Evolutionary conservation across 805 yeast genomes (phyloP), one percentile per base, ranked within the genome.

Genomic region (Myxozyma melibiosi): DNA sequence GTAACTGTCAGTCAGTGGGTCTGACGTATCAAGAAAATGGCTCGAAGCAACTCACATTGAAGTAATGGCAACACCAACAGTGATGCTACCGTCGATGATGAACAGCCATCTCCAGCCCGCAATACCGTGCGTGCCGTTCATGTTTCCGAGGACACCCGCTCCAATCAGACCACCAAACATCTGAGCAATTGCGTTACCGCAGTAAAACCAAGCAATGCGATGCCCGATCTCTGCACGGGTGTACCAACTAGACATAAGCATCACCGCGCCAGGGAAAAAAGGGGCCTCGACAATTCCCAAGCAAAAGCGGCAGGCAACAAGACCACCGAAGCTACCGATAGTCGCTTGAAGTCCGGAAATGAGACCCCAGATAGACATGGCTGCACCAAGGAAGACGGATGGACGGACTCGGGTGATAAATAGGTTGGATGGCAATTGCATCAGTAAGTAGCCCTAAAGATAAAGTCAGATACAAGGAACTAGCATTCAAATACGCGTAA

Each of bases 111-210:
- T 73, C 84, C 83, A 80, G 11, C 80, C 72, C 6, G 65, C 63
- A 39, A 76, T 59, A 8, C 80, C 80, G 51, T 73, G 72, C 3
- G 48, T 55, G 13, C 67, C 67, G 47, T 76, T 73, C 61, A 78
- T 76, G 56, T 74, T 67, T 13, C 64, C 61, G 47, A 80, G 76
- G 30, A 83, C 78, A 51, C 73, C 76, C 49, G 75, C 78, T 1
- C 80, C 81, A 62, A 79, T 71, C n/a, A 80, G 76, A 38, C 81
- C 81, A 22, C 77, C 73, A 39, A 80, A 79, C 25, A 80, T 82
- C 53, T 81, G 81, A 2, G 82, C 78, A 60, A 78, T 70, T 33
- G 78, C 72, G 14, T 80, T 76, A 25, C 76, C 78, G 16, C 79
- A 71, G 64, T 78, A 76, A 58, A 78, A 78, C 39, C 62, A 41